phyloP scores from a whole-genome alignment of 2,329 filamentous ascomycete genomes.

The Trichophyton verrucosum region DNA sequence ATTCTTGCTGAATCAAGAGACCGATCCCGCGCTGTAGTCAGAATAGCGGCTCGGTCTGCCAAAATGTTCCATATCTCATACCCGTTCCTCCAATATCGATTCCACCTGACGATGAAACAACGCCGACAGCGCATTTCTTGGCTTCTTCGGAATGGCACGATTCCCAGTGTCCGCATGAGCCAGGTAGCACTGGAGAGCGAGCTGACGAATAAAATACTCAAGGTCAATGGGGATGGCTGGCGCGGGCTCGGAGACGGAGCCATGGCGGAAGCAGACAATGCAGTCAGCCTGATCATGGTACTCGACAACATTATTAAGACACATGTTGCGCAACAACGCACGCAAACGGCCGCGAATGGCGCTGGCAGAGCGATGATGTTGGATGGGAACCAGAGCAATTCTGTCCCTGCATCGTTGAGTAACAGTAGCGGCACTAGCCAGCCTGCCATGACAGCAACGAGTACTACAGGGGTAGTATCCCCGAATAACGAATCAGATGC shows the following conservation, averaged over 20 bases:
- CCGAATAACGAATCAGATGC: neutral
- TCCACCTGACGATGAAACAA: conserved; percentile 21
- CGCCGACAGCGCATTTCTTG: conserved; percentile 23
- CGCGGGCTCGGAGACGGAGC: conserved; percentile 29
- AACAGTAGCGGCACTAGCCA: neutral
- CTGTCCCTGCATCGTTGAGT: neutral
- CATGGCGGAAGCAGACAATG: conserved; percentile 22
- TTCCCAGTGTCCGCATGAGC: conserved; percentile 12
- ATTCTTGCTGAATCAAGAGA: conserved; percentile 20
- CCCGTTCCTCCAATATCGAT: conserved; percentile 22
- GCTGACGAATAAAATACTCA: conserved; percentile 25
- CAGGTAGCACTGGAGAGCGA: conserved; percentile 15
- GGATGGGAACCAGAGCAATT: neutral
- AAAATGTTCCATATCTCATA: conserved; percentile 27
- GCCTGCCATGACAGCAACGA: neutral
- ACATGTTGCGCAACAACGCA: conserved; percentile 4
- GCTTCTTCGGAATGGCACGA: conserved; percentile 23
- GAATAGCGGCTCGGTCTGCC: conserved; percentile 26
- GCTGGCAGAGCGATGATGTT: no score
- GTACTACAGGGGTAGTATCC: no score
- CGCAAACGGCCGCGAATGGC: no score
- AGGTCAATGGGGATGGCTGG: conserved; percentile 29
- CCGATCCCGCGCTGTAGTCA: conserved; percentile 16
- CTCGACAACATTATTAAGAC: conserved; percentile 10
- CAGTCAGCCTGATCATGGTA: conserved; percentile 22